Base-by-base conservation (phyloP, 116 monocot genomes). In the Cymodocea nodosa region DNA sequence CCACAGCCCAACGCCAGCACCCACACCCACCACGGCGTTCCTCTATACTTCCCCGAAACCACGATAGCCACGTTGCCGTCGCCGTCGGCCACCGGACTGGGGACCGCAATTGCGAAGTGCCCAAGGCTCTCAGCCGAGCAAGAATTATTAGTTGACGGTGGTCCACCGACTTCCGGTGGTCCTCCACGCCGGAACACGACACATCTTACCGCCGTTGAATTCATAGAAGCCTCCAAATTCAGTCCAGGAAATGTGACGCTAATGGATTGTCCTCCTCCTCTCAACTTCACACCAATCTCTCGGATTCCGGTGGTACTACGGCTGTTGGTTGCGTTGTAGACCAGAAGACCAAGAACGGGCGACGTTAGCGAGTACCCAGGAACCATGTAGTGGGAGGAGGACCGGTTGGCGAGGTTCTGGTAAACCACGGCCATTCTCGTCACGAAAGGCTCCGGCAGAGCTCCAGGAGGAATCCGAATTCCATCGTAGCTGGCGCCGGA, bases 101-200 rank as follows among this genome's bases (percentile, higher is more conserved):
- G 67, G 4, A 74, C 76, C 5, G 71, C 75, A 4, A 89, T 69
- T 3, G 74, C 64, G 9, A 82, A 85, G 52, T 75, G 67, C 0
- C 85, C 82, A 1, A 51, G 67, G 0, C 65, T 51, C 4, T 13
- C 73, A 3, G 30, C 1, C 11, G 65, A 18, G 58, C 10, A 57
- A 60, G 82, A 89, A 16, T 4, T 19, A 20, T 70, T 60, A 10
- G 3, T 16, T 52, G 51, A 6, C 13, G 14, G 10, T 51, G 12
- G 20, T n/a, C 57, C 68, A 14, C 16, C 35, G 20, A 80, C 10
- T 0, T 64, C 24, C 6, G 67, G 56, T 4, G 66, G 39, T 23
- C 73, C 78, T 40, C 30, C 35, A 0, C 17, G 25, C 0, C 73
- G 77, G 48, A 89, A 80, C 4, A 58, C 59, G 2, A 62, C 80